phyloP scores from a whole-genome alignment of 2,329 filamentous ascomycete genomes.

The Coniochaeta sp. region DNA sequence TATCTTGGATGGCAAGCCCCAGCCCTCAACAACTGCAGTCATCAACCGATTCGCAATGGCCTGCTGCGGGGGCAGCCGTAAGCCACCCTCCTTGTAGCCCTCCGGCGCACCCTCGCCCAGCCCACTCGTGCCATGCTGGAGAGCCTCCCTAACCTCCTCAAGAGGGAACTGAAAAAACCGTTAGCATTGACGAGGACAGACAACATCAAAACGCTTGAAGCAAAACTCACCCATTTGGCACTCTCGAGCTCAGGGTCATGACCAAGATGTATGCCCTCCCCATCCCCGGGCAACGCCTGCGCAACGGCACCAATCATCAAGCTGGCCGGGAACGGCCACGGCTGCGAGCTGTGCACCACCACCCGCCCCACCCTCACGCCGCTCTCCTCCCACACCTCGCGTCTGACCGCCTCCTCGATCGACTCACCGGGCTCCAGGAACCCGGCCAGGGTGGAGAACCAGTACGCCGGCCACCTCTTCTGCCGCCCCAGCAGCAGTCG shows the following conservation, averaged over 20 bases:
- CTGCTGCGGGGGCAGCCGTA: constrained; percentile 76
- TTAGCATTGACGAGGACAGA: neutral
- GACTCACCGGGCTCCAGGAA: constrained; percentile 83
- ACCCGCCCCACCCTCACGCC: constrained; percentile 71
- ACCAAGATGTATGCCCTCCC: constrained; percentile 73
- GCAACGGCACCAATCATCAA: constrained; percentile 85
- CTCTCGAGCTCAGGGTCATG: constrained; percentile 89
- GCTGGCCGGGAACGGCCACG: constrained; percentile 80
- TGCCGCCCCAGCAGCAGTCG: constrained; percentile 77
- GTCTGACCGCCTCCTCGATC: constrained; percentile 73
- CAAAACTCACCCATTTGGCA: constrained; percentile 58
- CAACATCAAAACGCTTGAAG: neutral
- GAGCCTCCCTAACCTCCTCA: constrained; percentile 70
- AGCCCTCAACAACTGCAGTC: constrained; percentile 69
- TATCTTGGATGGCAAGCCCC: constrained; percentile 51
- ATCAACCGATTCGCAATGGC: constrained; percentile 92
- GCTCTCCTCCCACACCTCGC: constrained; percentile 82
- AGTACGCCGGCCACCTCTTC: constrained; percentile 73
- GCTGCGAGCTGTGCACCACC: constrained; percentile 75
- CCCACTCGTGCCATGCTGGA: constrained; percentile 58
- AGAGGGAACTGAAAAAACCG: constrained; percentile 50
- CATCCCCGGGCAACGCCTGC: constrained; percentile 66
- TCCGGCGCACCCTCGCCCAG: constrained; percentile 57
- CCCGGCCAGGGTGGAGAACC: constrained; percentile 84
- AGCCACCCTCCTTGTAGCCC: constrained; percentile 65